Conservation (phyloP, 2,329 filamentous ascomycete genomes). For the Aureobasidium subglaciale region DNA sequence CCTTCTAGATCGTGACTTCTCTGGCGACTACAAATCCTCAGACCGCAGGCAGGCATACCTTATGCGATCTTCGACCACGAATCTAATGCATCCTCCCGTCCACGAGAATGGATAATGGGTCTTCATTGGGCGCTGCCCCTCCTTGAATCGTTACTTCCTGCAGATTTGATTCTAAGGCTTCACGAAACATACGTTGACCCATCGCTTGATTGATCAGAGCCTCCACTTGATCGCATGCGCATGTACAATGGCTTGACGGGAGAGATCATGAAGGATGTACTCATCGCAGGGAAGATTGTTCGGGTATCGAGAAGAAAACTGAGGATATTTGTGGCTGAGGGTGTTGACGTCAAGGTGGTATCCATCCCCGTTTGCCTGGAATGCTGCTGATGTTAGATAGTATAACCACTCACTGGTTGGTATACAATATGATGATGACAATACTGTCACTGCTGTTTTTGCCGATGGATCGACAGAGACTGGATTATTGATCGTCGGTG, state of each 20-base stretch:
- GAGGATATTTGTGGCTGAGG: constrained; percentile 9
- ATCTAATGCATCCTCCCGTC: background rate
- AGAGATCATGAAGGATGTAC: constrained; percentile 18
- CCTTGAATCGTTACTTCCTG: constrained; percentile 17
- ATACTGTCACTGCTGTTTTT: constrained; percentile 18
- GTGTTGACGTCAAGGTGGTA: constrained; percentile 14
- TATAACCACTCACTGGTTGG: constrained; percentile 1
- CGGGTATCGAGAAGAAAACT: constrained; percentile 18
- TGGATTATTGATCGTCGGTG: constrained; percentile 21
- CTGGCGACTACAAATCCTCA: too few relatives aligned
- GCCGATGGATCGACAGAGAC: constrained; percentile 17
- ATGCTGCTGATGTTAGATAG: background rate
- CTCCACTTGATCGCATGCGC: constrained; percentile 16
- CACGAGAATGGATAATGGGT: constrained; percentile 21
- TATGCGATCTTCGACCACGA: constrained; percentile 17
- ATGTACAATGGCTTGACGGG: constrained; percentile 17
- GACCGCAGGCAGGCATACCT: constrained; percentile 15
- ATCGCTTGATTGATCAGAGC: constrained; percentile 15
- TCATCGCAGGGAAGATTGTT: constrained; percentile 10
- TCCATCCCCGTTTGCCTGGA: background rate
- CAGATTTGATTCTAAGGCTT: constrained; percentile 15
- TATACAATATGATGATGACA: constrained; percentile 6
- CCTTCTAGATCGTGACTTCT: too few relatives aligned
- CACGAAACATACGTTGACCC: constrained; percentile 20
- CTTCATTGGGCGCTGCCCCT: constrained; percentile 17